These are phyloP conservation scores for Neurospora hispaniola DNA, from an alignment of 495 filamentous ascomycete species.

Conservation along the genomic window DNA sequence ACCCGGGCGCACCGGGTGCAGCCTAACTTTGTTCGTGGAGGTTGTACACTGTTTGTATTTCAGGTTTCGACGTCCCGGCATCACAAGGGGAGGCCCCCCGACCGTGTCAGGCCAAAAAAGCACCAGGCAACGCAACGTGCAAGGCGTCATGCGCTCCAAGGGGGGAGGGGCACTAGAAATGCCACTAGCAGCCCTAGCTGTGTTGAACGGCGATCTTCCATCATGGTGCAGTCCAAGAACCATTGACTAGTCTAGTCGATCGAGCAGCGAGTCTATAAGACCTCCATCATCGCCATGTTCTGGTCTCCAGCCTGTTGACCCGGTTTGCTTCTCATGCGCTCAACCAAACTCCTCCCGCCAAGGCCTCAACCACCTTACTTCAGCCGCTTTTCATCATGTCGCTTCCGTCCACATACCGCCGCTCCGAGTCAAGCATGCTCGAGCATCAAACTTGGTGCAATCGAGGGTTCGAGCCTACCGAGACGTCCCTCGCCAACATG, in stretches of 20 bases:
- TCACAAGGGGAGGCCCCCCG: not conserved
- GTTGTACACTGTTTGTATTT: not conserved
- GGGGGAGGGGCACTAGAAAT: not conserved
- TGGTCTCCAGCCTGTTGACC: not conserved
- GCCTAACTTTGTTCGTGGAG: not conserved
- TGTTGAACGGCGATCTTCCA: not conserved
- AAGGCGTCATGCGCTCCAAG: not conserved
- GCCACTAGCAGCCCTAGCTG: not conserved
- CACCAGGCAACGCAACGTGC: not conserved
- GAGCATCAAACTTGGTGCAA: conserved; percentile 31
- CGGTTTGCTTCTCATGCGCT: not conserved
- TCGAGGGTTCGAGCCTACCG: conserved; percentile 31
- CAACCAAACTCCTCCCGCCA: not conserved
- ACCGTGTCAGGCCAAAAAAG: not conserved
- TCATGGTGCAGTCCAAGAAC: not conserved
- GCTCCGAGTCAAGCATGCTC: conserved; percentile 4
- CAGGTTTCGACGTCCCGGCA: not conserved
- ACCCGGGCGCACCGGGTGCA: not conserved
- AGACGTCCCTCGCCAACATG: conserved; percentile 23
- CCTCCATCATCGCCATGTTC: not conserved
- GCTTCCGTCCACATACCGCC: not conserved
- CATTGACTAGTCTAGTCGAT: not conserved
- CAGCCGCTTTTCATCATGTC: not conserved
- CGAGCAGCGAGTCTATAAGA: not conserved
- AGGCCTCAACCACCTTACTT: not conserved